Evolutionary conservation across 2,329 filamentous ascomycete genomes (phyloP), one percentile per base, ranked within the genome.

Genomic region (Diplodia scrobiculata): DNA sequence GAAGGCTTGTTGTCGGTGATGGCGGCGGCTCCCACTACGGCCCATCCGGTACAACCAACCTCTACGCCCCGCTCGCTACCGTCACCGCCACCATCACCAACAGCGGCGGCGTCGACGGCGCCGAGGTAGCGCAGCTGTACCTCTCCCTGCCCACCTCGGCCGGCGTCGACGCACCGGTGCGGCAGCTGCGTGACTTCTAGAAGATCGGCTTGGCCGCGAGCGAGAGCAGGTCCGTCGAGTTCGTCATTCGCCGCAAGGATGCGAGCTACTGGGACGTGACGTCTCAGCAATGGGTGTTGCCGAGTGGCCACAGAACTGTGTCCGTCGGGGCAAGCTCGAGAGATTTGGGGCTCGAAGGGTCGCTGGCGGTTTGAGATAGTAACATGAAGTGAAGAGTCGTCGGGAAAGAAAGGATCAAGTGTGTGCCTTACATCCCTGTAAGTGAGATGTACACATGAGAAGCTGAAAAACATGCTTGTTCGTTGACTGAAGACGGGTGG

Each of bases 61-160:
- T 78, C 21, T 78, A 69, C 67, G 72, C 76, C 38, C 73, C 72
- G 11, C 73, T 79, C 19, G 72, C 73, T 1, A 77, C 75, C 13
- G 69, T 77, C 19, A 75, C 74, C 6, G 74, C 72, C 7, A 74
- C 72, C 27, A 72, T 79, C 64, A 73, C 69, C 10, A 79, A 79
- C 69, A 73, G 70, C 11, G 77, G 77, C 45, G 67, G 71, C 34
- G 72, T 77, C 5, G 68, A 71, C 6, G 77, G 76, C 54, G 75
- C 77, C 5, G 76, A 79, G 64, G 76, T 78, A 3, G 71, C 77
- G 1, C 77, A 79, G 69, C 69, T 79, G 29, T 78, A 78, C 67
- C 68, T 79, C 6, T 73, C 72, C 7, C 73, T 77, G 50, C 76
- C 77, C 6, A 66, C 72, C 2, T 68, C 67, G 1, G 70, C 73